Evolutionary conservation across 352 stramenopile species (phyloP).

Genomic region (Phytopythium chamaehyphon): DNA sequence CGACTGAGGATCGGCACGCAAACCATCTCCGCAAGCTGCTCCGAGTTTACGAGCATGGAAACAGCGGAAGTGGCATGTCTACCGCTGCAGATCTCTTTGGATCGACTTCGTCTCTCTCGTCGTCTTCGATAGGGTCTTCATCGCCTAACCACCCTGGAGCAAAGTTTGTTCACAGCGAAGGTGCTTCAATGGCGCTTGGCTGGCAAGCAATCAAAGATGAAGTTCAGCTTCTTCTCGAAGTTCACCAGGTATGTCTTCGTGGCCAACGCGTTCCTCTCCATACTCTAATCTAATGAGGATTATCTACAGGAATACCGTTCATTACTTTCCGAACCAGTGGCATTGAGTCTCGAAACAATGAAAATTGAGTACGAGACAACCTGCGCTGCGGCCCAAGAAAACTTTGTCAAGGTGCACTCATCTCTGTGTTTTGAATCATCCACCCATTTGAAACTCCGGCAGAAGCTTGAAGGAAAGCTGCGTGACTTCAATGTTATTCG

Average conservation of each 20-base stretch:
- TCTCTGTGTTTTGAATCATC: conserved; percentile 41
- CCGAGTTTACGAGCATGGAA: conserved; percentile 41
- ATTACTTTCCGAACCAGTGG: conserved; percentile 61
- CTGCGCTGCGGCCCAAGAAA: conserved; percentile 51
- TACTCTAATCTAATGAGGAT: conserved; percentile 5
- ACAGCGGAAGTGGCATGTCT: conserved; percentile 9
- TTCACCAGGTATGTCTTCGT: conserved; percentile 56
- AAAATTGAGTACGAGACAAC: conserved; percentile 73
- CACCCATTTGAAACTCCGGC: conserved; percentile 43
- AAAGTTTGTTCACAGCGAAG: conserved; percentile 39
- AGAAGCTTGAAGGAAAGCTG: conserved; percentile 57
- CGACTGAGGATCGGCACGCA: conserved; percentile 46
- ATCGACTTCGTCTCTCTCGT: conserved; percentile 14
- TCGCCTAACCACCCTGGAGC: conserved; percentile 9
- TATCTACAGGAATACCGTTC: conserved; percentile 64
- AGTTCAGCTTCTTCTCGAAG: conserved; percentile 49
- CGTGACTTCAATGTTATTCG: conserved; percentile 33
- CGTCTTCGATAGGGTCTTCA: background rate
- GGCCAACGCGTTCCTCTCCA: no score
- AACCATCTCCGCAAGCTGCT: conserved; percentile 53
- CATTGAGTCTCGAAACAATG: conserved; percentile 72
- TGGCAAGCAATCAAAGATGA: conserved; percentile 64
- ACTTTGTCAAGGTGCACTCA: conserved; percentile 47
- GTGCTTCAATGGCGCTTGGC: conserved; percentile 41
- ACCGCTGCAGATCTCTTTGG: conserved; percentile 38